phyloP scores from a whole-genome alignment of 169 alveolate genomes.

The Eimeria acervulina region DNA sequence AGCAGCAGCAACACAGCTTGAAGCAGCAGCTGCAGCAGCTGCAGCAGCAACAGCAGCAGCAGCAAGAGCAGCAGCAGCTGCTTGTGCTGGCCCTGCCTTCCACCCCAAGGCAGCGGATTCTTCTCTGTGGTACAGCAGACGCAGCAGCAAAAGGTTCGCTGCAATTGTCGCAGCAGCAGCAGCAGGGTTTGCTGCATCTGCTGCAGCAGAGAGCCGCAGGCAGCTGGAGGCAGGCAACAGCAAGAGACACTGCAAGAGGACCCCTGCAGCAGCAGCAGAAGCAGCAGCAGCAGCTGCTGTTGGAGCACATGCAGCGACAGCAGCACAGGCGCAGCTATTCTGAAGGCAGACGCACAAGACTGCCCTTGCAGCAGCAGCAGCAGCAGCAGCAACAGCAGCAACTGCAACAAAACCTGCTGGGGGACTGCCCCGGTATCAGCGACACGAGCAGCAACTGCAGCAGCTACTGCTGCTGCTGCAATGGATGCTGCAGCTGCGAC shows the following conservation, averaged over 20 bases:
- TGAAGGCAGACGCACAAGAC: neutral
- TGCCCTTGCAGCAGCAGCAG: constrained; percentile 40
- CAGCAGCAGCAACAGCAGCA: constrained; percentile 56
- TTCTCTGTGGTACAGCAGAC: neutral
- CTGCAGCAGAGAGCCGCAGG: neutral
- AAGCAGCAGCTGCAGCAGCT: neutral
- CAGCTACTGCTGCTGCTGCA: constrained; percentile 54
- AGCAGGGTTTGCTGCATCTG: constrained; percentile 17
- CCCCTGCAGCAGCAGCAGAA: constrained; percentile 10
- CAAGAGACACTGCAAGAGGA: neutral
- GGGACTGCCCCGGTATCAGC: neutral
- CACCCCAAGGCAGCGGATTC: neutral
- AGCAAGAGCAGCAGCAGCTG: constrained; percentile 3
- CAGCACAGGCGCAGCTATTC: constrained; percentile 13
- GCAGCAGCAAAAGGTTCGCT: neutral
- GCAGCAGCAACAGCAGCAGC: constrained; percentile 39
- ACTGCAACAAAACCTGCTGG: neutral
- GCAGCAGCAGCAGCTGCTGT: constrained; percentile 22
- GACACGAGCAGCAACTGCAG: neutral
- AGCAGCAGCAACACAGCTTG: neutral
- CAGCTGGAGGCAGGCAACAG: neutral
- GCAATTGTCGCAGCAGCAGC: constrained; percentile 20
- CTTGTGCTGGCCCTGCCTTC: constrained; percentile 14
- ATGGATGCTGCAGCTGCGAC: constrained; percentile 7
- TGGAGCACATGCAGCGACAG: neutral